Conservation (phyloP, 2,329 filamentous ascomycete genomes). For the Cytospora piceicola region DNA sequence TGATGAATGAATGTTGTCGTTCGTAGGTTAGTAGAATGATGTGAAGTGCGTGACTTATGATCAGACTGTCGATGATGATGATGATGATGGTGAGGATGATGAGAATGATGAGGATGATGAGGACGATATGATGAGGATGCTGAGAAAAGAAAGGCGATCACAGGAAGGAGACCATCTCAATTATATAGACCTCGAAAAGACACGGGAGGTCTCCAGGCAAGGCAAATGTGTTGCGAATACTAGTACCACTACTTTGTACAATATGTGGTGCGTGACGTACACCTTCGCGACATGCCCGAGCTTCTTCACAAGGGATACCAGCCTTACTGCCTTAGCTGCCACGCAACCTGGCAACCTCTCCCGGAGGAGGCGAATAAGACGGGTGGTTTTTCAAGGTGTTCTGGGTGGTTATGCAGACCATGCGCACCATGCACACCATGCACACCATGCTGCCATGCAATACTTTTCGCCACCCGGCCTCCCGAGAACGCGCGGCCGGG, state of each 20-base stretch:
- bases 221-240: constrained; percentile 12
- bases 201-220: constrained; percentile 13
- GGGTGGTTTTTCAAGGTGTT: not conserved
- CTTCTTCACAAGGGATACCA: constrained; percentile 1
- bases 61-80: constrained; percentile 9
- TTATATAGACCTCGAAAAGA: constrained; percentile 19
- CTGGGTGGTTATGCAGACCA: no score
- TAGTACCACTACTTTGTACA: constrained; percentile 17
- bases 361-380: constrained; percentile 8
- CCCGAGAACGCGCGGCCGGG: constrained; percentile 12
- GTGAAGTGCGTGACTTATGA: not conserved
- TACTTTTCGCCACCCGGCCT: constrained; percentile 18
- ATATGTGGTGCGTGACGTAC: not conserved
- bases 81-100: not conserved
- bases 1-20: constrained; percentile 1
- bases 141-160: not conserved
- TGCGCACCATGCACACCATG: no score
- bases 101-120: not conserved
- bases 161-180: not conserved
- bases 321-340: constrained; percentile 8
- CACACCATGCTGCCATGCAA: no score
- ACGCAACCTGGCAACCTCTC: not conserved
- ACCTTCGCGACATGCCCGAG: not conserved
- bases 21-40: constrained; percentile 1
- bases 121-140: constrained; percentile 16